phyloP scores from a whole-genome alignment of 2,329 filamentous ascomycete species.

The Botrytis paeoniae region DNA sequence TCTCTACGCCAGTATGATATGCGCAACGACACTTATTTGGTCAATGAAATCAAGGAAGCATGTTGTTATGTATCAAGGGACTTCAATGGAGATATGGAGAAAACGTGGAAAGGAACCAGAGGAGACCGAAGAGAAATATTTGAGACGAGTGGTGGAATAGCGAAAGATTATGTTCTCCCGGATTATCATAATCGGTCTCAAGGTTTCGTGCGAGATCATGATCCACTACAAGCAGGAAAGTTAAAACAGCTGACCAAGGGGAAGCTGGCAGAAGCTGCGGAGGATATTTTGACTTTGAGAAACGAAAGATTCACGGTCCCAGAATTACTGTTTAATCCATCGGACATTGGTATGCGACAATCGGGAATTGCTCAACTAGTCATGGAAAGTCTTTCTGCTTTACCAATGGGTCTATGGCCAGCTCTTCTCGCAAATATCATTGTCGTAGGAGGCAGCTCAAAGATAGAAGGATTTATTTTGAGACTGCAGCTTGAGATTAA shows the following conservation, averaged over 20 bases:
- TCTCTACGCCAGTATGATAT: constrained; percentile 93
- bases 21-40: constrained; percentile 87
- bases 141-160: constrained; percentile 54
- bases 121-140: constrained; percentile 54
- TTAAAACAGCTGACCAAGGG: constrained; percentile 44
- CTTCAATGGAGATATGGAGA: constrained; percentile 75
- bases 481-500: constrained; percentile 74
- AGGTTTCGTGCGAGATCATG: constrained; percentile 74
- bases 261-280: constrained; percentile 49
- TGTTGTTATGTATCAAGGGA: constrained; percentile 79
- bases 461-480: constrained; percentile 77
- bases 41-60: constrained; percentile 94
- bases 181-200: constrained; percentile 63
- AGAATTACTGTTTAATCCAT: constrained; percentile 83
- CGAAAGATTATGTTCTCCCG: constrained; percentile 88
- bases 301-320: constrained; percentile 92
- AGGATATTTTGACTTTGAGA: constrained; percentile 81
- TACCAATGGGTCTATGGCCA: constrained; percentile 83
- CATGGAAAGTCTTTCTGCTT: constrained; percentile 67
- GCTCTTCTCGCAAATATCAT: constrained; percentile 82
- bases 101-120: constrained; percentile 74
- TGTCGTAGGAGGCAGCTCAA: constrained; percentile 81
- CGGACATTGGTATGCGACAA: constrained; percentile 80
- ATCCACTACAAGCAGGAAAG: constrained; percentile 59
- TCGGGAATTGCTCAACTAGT: constrained; percentile 81